These are phyloP conservation scores for Linnemannia zychae DNA, from an alignment of 192 early-diverging fungal genomes.

Conservation along the genomic window DNA sequence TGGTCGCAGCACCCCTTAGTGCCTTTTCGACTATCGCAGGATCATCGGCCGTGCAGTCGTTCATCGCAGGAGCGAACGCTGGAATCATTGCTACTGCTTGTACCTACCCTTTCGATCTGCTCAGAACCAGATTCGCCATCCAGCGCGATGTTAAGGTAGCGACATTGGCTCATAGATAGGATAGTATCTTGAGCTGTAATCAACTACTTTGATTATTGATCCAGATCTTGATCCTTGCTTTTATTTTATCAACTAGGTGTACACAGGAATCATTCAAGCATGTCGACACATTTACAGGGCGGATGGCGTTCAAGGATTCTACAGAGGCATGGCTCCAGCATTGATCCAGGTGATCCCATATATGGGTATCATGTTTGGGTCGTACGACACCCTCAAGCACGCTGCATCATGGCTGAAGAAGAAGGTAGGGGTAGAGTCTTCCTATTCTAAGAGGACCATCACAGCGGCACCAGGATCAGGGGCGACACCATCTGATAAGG, in stretches of 20 bases:
- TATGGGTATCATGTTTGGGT: conserved; percentile 93
- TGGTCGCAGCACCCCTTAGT: conserved; percentile 12
- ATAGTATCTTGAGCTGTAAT: neutral
- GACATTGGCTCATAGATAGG: too few species aligned
- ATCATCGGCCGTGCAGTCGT: conserved; percentile 63
- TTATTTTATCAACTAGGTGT: conserved; percentile 57
- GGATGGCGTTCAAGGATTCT: conserved; percentile 91
- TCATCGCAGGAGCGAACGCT: conserved; percentile 81
- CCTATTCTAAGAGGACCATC: conserved; percentile 10
- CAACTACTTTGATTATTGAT: neutral
- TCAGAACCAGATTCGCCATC: conserved; percentile 94
- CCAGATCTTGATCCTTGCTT: neutral
- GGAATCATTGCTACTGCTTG: conserved; percentile 82
- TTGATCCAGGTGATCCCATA: conserved; percentile 93
- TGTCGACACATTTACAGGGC: conserved; percentile 71
- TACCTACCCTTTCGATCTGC: conserved; percentile 95
- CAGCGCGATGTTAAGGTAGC: conserved; percentile 71
- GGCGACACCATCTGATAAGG: neutral
- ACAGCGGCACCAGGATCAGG: neutral
- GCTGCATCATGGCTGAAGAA: conserved; percentile 49
- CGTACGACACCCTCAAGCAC: conserved; percentile 73
- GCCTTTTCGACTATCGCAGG: conserved; percentile 37
- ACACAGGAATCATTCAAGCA: conserved; percentile 75
- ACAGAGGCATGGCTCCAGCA: conserved; percentile 86
- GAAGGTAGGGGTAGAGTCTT: conserved; percentile 11